Base-by-base conservation (phyloP, 495 filamentous ascomycete genomes). In the Pseudomonodictys pantanalensis region DNA sequence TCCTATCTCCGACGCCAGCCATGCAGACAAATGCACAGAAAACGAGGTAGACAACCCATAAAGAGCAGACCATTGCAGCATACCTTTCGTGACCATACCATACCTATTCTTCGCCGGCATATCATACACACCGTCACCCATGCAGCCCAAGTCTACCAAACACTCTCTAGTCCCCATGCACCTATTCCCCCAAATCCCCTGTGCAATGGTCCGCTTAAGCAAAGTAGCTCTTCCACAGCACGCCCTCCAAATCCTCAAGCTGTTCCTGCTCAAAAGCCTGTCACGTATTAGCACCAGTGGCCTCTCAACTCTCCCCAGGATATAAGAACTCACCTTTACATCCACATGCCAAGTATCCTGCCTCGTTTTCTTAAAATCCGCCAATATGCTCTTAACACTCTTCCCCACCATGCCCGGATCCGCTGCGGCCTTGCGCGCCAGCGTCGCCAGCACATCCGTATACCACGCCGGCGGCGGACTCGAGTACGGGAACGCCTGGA, bases 151-250 rank as follows among this genome's bases (percentile, higher is more conserved):
- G n/a, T n/a, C n/a, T n/a, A n/a, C n/a, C n/a, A n/a, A n/a, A n/a
- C n/a, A n/a, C n/a, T n/a, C n/a, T n/a, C n/a, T n/a, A n/a, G n/a
- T n/a, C n/a, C n/a, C n/a, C n/a, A n/a, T n/a, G n/a, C n/a, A n/a
- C n/a, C n/a, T n/a, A n/a, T n/a, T n/a, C n/a, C n/a, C n/a, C n/a
- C n/a, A n/a, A n/a, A n/a, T n/a, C n/a, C n/a, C n/a, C n/a, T n/a
- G n/a, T n/a, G n/a, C n/a, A n/a, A n/a, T n/a, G n/a, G n/a, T n/a
- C 18, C 23, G 24, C 33, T 42, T 80, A 97, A 54, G 93, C 93
- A 78, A 97, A 99, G 71, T 99, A 99, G 69, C 91, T 96, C 85
- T 97, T 97, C 95, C 95, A 99, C 55, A 99, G 78, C 33, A 97
- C 95, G 41, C 93, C 93, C 65, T 96, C 92, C 20, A 38, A 2